Percentiles rank a stretch among this genome's conserved stretches.
These are phyloP conservation scores for Diaporthe sp. DNA, from an alignment of 2,329 filamentous ascomycete genomes.

Conservation along the genomic window DNA sequence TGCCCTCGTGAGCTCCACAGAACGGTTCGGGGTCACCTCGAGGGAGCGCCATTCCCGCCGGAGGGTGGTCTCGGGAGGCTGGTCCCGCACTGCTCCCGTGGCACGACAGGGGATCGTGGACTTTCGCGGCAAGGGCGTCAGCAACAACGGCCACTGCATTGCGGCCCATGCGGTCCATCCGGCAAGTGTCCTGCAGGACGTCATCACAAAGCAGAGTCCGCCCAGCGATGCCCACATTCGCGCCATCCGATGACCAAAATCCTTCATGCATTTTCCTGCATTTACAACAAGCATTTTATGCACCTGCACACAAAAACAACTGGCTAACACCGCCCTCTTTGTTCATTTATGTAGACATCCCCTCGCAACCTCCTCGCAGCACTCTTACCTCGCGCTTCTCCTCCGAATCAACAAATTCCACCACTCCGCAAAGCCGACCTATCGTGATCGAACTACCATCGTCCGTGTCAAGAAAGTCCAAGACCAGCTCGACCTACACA, in stretches of 20 bases:
- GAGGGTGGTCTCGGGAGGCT: conserved; percentile 18
- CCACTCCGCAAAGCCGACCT: conserved; percentile 54
- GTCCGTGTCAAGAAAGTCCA: conserved; percentile 51
- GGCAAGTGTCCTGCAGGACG: conserved; percentile 24
- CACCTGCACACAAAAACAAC: conserved; percentile 6
- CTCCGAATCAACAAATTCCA: conserved; percentile 41
- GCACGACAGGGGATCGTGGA: conserved; percentile 30
- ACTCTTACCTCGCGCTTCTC: conserved; percentile 40
- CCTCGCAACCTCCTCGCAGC: conserved; percentile 6
- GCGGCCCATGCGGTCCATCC: conserved; percentile 21
- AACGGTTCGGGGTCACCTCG: conserved; percentile 3
- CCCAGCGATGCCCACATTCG: conserved; percentile 24
- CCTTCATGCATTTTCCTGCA: conserved; percentile 24
- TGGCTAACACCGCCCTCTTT: conserved; percentile 28
- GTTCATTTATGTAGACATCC: not conserved
- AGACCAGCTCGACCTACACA: conserved; percentile 55
- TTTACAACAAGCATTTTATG: not conserved
- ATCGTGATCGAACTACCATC: conserved; percentile 66
- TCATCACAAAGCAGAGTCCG: conserved; percentile 25
- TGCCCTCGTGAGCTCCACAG: conserved; percentile 24
- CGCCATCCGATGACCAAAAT: conserved; percentile 30
- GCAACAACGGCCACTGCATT: conserved; percentile 2
- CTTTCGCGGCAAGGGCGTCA: conserved; percentile 28
- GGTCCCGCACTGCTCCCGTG: conserved; percentile 24
- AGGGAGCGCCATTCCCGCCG: conserved; percentile 21